These are phyloP conservation scores for Cadophora malorum DNA, from an alignment of 2,329 filamentous ascomycete genomes.

Conservation along the genomic window DNA sequence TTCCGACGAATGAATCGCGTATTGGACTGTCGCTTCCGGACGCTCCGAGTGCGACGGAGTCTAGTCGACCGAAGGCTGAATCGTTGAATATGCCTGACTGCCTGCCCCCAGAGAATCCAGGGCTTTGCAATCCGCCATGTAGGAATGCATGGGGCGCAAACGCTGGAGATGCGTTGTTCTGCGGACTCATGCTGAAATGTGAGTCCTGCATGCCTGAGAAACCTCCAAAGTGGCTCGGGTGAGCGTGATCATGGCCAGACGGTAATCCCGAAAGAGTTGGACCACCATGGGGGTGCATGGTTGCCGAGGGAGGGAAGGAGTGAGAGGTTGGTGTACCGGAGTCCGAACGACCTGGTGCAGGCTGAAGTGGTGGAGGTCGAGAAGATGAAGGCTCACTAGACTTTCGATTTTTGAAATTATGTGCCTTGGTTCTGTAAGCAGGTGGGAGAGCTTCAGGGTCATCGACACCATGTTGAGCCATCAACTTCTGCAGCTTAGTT, in stretches of 20 bases:
- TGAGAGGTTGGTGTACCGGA: constrained; percentile 43
- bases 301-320: constrained; percentile 35
- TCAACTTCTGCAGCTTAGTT: constrained; percentile 95
- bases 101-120: constrained; percentile 36
- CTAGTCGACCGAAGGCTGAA: constrained; percentile 40
- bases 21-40: constrained; percentile 38
- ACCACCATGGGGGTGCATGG: constrained; percentile 37
- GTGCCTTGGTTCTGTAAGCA: constrained; percentile 52
- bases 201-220: constrained; percentile 37
- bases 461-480: constrained; percentile 85
- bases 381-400: constrained; percentile 43
- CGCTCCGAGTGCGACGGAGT: constrained; percentile 35
- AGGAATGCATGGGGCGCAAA: constrained; percentile 45
- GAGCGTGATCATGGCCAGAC: constrained; percentile 39
- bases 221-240: constrained; percentile 37
- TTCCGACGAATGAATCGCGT: constrained; percentile 39
- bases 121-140: constrained; percentile 36
- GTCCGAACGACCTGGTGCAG: constrained; percentile 43
- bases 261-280: constrained; percentile 41
- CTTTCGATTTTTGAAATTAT: constrained; percentile 45
- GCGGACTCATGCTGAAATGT: constrained; percentile 39
- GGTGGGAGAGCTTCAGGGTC: constrained; percentile 91
- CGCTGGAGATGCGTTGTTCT: constrained; percentile 37
- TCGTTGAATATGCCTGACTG: constrained; percentile 40
- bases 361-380: constrained; percentile 41